Base-by-base conservation (phyloP, 441 rosid genomes). In the Arabidopsis lyrata region DNA sequence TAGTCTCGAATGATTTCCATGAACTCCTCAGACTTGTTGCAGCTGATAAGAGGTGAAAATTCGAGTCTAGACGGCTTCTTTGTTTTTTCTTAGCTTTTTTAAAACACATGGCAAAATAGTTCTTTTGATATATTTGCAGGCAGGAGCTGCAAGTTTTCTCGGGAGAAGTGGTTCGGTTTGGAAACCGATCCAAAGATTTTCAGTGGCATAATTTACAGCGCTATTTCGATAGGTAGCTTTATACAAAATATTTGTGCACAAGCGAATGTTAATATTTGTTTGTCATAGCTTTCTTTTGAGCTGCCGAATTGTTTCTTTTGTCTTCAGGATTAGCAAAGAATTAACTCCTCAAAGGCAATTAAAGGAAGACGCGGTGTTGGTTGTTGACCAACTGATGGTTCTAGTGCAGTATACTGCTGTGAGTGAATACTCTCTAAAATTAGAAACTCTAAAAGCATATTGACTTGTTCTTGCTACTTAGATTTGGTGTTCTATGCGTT, bases 161-260 rank as follows among this genome's bases (percentile, higher is more conserved):
- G 1, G 85, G 89, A 60, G 95, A 89, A 83, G 91, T 89, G 32
- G 85, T 89, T 78, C 91, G 95, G 70, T 89, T 89, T 80, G 95
- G 95, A 70, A 87, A 89, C 83, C 82, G 86, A 34, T 86, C 86
- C 36, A 89, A 86, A 85, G 95, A 89, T 81, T 82, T 85, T 68
- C 90, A 89, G 58, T 89, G 95, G 95, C 95, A 87, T 80, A 84
- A 81, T 75, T 64, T 89, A 64, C 87, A 85, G 54, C 90, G 92
- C 53, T 89, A 87, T 78, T 89, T 89, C 66, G 84, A 86, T 36
- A 87, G 86, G 95, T 89, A 83, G 80, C n/a, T 47, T 42, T 47
- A n/a, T 38, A 55, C 8, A 5, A 18, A 24, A 60, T 44, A 35
- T 12, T 55, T 60, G 20, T 66, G 57, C 63, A 68, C 34, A 20